These are phyloP conservation scores for Eimeria falciformis DNA, from an alignment of 169 alveolate species.

Conservation along the genomic window DNA sequence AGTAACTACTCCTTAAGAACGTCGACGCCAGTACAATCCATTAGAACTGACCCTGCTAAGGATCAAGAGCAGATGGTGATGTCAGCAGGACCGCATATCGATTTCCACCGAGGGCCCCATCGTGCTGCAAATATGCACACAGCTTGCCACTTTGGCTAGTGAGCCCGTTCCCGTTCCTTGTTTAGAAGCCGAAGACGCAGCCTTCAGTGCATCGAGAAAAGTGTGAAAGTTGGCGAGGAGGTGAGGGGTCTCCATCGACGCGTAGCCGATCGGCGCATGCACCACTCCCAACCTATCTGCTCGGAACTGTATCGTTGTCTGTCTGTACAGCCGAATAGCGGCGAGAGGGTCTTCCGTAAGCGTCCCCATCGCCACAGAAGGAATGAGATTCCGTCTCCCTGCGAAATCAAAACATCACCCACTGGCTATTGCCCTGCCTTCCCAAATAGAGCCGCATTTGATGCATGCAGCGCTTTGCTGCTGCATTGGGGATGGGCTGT, in stretches of 20 bases:
- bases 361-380: slow-evolving; percentile 69
- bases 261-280: slow-evolving; percentile 59
- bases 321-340: slow-evolving; percentile 71
- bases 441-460: too few species aligned
- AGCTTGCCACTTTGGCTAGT: not conserved
- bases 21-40: too few species aligned
- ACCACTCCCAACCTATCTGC: slow-evolving; percentile 47
- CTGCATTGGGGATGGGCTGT: too few species aligned
- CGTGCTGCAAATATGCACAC: not conserved
- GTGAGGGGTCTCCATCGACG: not conserved
- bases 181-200: not conserved
- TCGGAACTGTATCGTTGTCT: slow-evolving; percentile 44
- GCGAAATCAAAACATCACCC: slow-evolving; percentile 10
- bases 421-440: too few species aligned
- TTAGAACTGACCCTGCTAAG: too few species aligned
- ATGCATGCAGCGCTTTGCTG: too few species aligned
- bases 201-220: not conserved
- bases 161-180: not conserved
- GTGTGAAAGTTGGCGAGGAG: slow-evolving; percentile 37
- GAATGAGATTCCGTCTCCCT: slow-evolving; percentile 61
- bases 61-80: not conserved
- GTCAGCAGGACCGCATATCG: not conserved
- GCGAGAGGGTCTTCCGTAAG: slow-evolving; percentile 8
- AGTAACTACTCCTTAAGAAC: too few species aligned
- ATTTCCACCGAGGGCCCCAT: slow-evolving; percentile 6